A percentile compares a stretch with the other conserved stretches of the same genome.
These are phyloP conservation scores for Quercus tomentella DNA, from an alignment of 331 rosid species.

Conservation along the genomic window DNA sequence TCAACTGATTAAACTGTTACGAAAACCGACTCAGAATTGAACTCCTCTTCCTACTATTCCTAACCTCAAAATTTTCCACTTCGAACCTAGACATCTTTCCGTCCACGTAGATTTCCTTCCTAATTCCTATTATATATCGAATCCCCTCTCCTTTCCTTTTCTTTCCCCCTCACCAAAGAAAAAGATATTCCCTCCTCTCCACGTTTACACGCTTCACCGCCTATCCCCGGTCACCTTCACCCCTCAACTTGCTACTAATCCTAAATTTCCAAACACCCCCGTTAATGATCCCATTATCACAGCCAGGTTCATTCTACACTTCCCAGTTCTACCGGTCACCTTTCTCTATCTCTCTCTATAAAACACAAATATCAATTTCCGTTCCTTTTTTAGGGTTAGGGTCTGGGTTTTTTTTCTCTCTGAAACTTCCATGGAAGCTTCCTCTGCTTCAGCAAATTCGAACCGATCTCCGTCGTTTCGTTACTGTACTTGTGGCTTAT, in stretches of 20 bases:
- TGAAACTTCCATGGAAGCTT: conserved; percentile 28
- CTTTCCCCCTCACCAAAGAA: too few relatives aligned
- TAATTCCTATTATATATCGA: too few relatives aligned
- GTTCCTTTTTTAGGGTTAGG: not conserved
- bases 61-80: not conserved
- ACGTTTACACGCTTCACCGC: conserved; percentile 21
- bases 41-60: too few relatives aligned
- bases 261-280: too few relatives aligned
- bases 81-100: conserved; percentile 13
- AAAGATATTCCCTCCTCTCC: not conserved
- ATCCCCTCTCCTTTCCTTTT: too few relatives aligned
- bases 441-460: conserved; percentile 20
- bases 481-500: conserved; percentile 30
- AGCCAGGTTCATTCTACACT: conserved; percentile 42
- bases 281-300: not conserved
- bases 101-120: not conserved
- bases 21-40: too few relatives aligned
- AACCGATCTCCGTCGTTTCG: conserved; percentile 26
- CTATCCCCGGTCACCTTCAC: conserved; percentile 1
- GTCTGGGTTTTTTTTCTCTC: not conserved
- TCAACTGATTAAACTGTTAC: too few relatives aligned
- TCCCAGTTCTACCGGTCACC: not conserved
- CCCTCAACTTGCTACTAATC: too few relatives aligned
- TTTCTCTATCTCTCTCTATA: not conserved
- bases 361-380: not conserved